A percentile compares a stretch with the other conserved stretches of the same genome.
Conservation (phyloP, 2,329 filamentous ascomycete species). For the Ceratocystis alfenasii region DNA sequence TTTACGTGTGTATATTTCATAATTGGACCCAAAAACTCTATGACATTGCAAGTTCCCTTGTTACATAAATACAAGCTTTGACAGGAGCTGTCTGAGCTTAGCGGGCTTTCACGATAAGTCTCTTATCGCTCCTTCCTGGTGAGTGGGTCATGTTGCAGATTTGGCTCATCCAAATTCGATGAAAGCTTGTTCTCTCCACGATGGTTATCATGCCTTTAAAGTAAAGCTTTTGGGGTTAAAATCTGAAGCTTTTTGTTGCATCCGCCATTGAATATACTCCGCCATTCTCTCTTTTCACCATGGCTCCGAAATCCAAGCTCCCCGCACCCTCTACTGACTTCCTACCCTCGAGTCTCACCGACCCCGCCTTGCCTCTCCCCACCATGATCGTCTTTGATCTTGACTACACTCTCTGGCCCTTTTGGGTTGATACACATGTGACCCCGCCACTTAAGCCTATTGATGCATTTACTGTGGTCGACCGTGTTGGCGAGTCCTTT, state of each 20-base stretch:
- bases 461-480: conserved; percentile 35
- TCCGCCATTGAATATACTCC: neutral
- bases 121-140: neutral
- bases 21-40: neutral
- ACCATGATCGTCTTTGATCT: conserved; percentile 85
- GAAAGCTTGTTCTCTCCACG: neutral
- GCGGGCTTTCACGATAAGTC: neutral
- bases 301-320: conserved; percentile 24
- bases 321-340: conserved; percentile 23
- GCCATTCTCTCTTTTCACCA: neutral
- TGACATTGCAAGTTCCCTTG: neutral
- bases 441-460: conserved; percentile 52
- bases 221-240: too few species aligned
- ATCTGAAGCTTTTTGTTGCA: too few species aligned
- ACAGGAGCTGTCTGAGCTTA: neutral
- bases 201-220: neutral
- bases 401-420: conserved; percentile 98
- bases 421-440: conserved; percentile 94
- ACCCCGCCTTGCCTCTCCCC: conserved; percentile 55
- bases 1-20: neutral
- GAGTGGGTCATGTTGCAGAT: neutral
- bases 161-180: neutral
- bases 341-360: conserved; percentile 36
- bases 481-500: conserved; percentile 53
- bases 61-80: neutral